These are phyloP conservation scores for Daldinia childiae DNA, from an alignment of 495 filamentous ascomycete genomes.

Conservation along the genomic window DNA sequence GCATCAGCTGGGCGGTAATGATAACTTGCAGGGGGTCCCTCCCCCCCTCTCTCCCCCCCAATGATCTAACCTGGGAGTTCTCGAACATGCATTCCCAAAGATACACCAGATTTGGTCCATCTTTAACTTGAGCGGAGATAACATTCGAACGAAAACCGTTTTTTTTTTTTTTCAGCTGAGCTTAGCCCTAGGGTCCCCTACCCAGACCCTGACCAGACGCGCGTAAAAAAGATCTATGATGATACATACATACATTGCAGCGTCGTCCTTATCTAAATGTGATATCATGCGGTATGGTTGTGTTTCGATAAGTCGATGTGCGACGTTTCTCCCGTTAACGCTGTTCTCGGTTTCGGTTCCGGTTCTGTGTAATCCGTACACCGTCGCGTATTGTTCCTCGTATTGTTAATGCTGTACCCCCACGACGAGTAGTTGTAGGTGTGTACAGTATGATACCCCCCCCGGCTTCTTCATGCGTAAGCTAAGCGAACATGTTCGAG, in stretches of 20 bases:
- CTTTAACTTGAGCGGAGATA: conserved; percentile 19
- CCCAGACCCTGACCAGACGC: background rate
- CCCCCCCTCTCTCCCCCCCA: background rate
- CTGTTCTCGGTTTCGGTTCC: conserved; percentile 7
- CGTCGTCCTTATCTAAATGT: conserved; percentile 1
- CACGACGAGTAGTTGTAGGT: background rate
- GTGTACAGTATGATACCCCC: background rate
- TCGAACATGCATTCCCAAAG: conserved; percentile 24
- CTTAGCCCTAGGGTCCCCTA: conserved; percentile 6
- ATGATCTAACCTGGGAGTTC: conserved; percentile 12
- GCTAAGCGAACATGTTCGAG: background rate
- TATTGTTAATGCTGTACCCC: background rate
- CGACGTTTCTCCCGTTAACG: background rate
- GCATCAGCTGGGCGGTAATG: conserved; percentile 21
- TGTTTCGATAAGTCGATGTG: conserved; percentile 20
- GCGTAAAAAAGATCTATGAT: conserved; percentile 11
- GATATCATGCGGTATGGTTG: conserved; percentile 34
- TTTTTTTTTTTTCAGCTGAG: conserved; percentile 8
- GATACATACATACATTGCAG: conserved; percentile 15
- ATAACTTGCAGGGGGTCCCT: conserved; percentile 6
- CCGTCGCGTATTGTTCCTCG: conserved; percentile 7
- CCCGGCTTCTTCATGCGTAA: background rate
- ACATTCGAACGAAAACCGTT: background rate
- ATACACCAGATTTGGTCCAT: conserved; percentile 29
- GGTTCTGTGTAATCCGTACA: background rate